phyloP scores from a whole-genome alignment of 2,329 filamentous ascomycete genomes.

The Talaromyces sp. region DNA sequence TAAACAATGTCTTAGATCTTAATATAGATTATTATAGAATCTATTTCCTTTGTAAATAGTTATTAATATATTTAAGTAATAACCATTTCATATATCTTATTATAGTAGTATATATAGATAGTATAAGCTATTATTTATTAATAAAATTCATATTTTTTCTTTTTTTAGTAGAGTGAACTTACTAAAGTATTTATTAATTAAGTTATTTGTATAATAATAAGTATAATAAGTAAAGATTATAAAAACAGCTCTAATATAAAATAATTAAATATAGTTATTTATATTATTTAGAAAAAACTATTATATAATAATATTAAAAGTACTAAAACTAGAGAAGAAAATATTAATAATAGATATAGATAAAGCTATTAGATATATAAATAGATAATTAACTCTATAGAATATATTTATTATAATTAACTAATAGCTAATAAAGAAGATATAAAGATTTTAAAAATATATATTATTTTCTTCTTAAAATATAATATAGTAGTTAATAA shows the following conservation, averaged over 20 bases:
- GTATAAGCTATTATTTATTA: neutral
- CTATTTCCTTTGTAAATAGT: neutral
- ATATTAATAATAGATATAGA: too few relatives aligned
- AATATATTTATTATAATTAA: too few relatives aligned
- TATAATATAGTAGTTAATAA: too few relatives aligned
- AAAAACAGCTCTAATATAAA: neutral
- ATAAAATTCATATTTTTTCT: neutral
- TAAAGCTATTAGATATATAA: too few relatives aligned
- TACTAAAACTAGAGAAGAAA: conserved; percentile 23
- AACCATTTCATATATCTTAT: neutral
- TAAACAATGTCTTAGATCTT: neutral
- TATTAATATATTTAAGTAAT: neutral
- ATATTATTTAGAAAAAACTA: conserved; percentile 3
- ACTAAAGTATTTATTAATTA: neutral
- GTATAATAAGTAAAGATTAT: neutral
- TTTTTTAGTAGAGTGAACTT: too few relatives aligned
- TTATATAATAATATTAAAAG: conserved; percentile 19
- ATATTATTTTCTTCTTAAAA: too few relatives aligned
- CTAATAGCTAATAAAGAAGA: too few relatives aligned
- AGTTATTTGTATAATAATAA: neutral
- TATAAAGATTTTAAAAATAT: too few relatives aligned
- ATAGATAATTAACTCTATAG: too few relatives aligned
- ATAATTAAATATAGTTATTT: neutral
- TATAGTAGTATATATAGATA: neutral
- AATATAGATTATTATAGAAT: neutral